A percentile compares a stretch with the other conserved stretches of the same genome.
These are phyloP conservation scores for Termitomyces sp. DNA, from an alignment of 768 basidiomycete genomes.

Conservation along the genomic window DNA sequence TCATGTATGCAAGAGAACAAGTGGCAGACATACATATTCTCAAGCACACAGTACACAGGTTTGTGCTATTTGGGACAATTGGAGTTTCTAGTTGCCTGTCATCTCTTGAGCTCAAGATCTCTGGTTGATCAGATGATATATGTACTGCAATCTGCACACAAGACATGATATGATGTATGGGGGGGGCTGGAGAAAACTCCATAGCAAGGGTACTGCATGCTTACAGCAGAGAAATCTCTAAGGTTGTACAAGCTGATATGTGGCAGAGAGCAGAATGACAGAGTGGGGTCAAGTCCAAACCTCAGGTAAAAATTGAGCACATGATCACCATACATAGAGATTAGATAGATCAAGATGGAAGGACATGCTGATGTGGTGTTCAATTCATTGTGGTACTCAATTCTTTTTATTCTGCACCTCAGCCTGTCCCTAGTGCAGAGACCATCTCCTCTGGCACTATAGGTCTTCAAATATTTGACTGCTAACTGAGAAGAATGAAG, in stretches of 20 bases:
- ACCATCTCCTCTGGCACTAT: background rate
- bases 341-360: conserved; percentile 11
- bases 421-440: background rate
- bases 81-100: conserved; percentile 29
- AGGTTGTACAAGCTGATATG: no score
- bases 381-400: background rate
- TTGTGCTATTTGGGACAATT: conserved; percentile 64
- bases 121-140: background rate
- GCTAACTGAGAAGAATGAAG: conserved; percentile 13
- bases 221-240: no score
- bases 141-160: conserved; percentile 56
- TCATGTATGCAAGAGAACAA: no score
- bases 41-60: conserved; percentile 85
- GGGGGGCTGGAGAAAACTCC: conserved; percentile 28
- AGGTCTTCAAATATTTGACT: background rate
- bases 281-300: background rate
- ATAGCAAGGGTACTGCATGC: no score
- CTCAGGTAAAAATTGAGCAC: conserved; percentile 13
- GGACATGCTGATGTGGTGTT: conserved; percentile 13
- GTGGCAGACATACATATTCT: conserved; percentile 67
- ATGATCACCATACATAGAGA: conserved; percentile 9
- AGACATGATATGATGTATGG: conserved; percentile 65
- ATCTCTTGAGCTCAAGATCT: conserved; percentile 1
- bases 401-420: conserved; percentile 3
- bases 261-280: conserved; percentile 10